Base-by-base conservation (phyloP, 805 yeast genomes). In the Wickerhamiella bombiphila region DNA sequence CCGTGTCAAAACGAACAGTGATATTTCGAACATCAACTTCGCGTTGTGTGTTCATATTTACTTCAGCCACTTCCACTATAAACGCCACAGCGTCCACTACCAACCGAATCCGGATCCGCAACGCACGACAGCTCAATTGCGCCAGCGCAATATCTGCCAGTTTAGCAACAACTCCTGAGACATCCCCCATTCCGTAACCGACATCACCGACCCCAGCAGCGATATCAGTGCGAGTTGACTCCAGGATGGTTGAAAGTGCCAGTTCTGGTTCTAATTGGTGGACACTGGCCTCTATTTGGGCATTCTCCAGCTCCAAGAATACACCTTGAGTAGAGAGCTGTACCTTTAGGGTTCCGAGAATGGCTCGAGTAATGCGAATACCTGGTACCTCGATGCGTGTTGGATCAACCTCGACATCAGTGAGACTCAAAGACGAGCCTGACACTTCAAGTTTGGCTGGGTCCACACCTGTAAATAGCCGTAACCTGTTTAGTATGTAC, bases 391-490 rank as follows among this genome's bases (percentile, higher is more conserved):
- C 64, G 31, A 82, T 63, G 40, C 74, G 77, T 22, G 77, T 82
- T 0, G 82, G 74, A 51, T 80, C 88, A 21, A 86, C 58, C 35
- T 74, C 66, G 7, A 86, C 70, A 54, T 81, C 76, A 32, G 70
- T 66, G 14, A 70, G 48, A 4, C 48, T 31, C 16, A 58, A 43
- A 29, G 43, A 46, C 13, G 56, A 62, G 39, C 64, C 67, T 4
- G 93, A 76, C 0, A 86, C 83, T 50, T 83, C 91, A 37, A 86
- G 56, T 52, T 83, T 79, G 15, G 83, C 78, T 15, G 83, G 63
- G 55, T 85, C 93, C 17, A 85, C 69, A 46, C 77, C 80, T 1
- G 94, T 79, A 51, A 86, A 81, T 30, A 86, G 59, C 13, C 86
- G 74, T 32, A 85, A 69, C 56, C 82, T 88, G 53, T 80, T 81